Percentiles rank a stretch among this genome's conserved stretches.
Evolutionary conservation across 306 rosid genomes (phyloP).

Genomic region (Oemleria cerasiformis): DNA sequence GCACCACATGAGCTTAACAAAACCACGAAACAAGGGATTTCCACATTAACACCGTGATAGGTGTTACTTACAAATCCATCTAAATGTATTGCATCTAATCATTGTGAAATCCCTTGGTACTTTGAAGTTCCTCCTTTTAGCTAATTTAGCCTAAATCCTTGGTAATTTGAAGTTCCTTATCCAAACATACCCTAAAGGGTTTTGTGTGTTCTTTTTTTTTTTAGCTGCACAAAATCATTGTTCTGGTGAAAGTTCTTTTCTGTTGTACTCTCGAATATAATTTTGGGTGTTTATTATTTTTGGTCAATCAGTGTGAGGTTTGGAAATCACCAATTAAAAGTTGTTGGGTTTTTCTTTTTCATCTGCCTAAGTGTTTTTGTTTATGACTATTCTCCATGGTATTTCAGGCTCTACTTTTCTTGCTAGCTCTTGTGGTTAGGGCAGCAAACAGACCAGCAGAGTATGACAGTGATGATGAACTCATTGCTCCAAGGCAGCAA

Average conservation of each 20-base stretch:
- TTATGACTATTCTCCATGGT: conserved; percentile 24
- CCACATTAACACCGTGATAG: no score
- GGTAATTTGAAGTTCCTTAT: no score
- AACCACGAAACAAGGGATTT: no score
- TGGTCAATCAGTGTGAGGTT: background rate
- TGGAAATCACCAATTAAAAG: background rate
- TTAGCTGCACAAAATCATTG: background rate
- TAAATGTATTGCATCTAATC: no score
- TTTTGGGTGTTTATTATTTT: background rate
- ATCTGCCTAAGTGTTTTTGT: background rate
- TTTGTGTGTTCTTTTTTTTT: background rate
- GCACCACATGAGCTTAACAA: no score
- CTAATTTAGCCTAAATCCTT: no score
- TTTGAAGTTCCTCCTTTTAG: no score
- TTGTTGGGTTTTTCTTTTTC: conserved; percentile 13
- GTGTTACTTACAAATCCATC: no score
- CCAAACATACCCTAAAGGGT: background rate
- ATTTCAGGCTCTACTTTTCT: conserved; percentile 84
- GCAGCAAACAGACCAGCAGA: conserved; percentile 74
- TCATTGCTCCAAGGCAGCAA: conserved; percentile 67
- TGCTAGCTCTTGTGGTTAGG: conserved; percentile 79
- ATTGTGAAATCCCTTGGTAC: no score
- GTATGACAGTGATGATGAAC: conserved; percentile 94
- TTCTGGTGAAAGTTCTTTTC: background rate
- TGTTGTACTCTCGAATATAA: background rate